Evolutionary conservation across 345 rosid species (phyloP), one percentile per base, ranked within the genome.

Genomic region (Hibiscus syriacus): DNA sequence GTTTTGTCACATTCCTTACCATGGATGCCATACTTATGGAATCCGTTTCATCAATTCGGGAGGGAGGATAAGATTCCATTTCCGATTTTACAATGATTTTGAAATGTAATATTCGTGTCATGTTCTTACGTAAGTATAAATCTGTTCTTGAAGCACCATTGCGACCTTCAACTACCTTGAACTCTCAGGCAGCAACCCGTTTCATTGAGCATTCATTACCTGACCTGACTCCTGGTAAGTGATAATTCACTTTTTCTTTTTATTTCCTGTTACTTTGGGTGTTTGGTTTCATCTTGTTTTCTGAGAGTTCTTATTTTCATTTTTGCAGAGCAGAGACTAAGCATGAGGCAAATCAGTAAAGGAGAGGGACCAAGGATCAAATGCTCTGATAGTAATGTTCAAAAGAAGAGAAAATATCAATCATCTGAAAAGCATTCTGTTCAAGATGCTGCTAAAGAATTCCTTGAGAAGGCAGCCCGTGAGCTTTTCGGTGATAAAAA

Each of bases 121-220:
- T 36, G 13, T 61, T 36, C 66, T 23, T 11, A 10, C 45, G 39
- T 68, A 68, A 11, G 45, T n/a, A 27, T 46, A 52, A 55, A 62
- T 71, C 66, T 59, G 49, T 77, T 66, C 48, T 60, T 74, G 80
- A 72, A 94, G 99, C 80, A 45, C 97, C 98, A 43, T 73, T 77
- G 66, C 89, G 81, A 26, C 96, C 89, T 49, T 86, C 96, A 3
- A 76, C 97, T 55, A 77, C 83, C 69, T 81, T 94, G 77, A 92
- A 94, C 80, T 77, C 77, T 79, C 92, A 70, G 68, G 99, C 96
- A 49, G 90, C 99, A 11, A 80, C 92, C 53, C 98, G 96, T 56
- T 83, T 94, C 80, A 92, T 94, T 16, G 86, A 84, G 69, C 97
- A 92, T 81, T 89, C 98, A 32, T 81, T 94, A 74, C 92, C 97